Conservation (phyloP, 2,329 filamentous ascomycete species). For the Teratosphaeriaceae sp. region DNA sequence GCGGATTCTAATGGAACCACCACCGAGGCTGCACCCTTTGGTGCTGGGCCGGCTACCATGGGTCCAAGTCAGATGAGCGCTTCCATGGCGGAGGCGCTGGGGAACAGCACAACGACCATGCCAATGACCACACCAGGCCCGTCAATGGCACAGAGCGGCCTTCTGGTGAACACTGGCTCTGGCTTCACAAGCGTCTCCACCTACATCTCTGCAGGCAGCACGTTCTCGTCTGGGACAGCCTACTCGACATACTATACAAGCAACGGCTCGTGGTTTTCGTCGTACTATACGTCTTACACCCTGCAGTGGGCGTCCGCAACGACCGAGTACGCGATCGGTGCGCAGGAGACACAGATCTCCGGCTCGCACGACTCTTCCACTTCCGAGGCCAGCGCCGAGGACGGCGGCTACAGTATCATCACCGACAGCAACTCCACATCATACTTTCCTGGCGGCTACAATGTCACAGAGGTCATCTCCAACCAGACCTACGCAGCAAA, state of each 20-base stretch:
- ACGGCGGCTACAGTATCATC: constrained; percentile 16
- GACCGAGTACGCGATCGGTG: constrained; percentile 17
- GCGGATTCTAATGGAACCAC: constrained; percentile 16
- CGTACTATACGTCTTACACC: constrained; percentile 24
- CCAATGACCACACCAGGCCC: constrained; percentile 25
- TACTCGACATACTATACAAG: constrained; percentile 22
- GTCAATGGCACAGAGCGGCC: constrained; percentile 14
- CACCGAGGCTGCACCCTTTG: constrained; percentile 20
- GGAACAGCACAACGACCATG: constrained; percentile 23
- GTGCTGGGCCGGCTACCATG: constrained; percentile 11
- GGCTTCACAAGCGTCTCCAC: constrained; percentile 21
- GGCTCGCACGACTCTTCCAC: constrained; percentile 13
- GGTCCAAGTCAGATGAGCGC: constrained; percentile 21
- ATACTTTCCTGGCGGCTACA: constrained; percentile 13
- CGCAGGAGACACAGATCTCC: constrained; percentile 15
- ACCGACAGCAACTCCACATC: constrained; percentile 14
- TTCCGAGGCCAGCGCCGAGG: constrained; percentile 8
- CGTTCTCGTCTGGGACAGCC: constrained; percentile 23
- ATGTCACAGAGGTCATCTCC: constrained; percentile 17
- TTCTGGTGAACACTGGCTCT: constrained; percentile 14
- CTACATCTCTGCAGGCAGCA: constrained; percentile 24
- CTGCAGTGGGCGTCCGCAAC: constrained; percentile 24
- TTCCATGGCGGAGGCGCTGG: constrained; percentile 19
- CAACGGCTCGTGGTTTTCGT: constrained; percentile 23
- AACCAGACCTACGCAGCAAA: constrained; percentile 17